A percentile compares a stretch with the other conserved stretches of the same genome.
Evolutionary conservation across 1,284 basidiomycete genomes (phyloP).

Genomic region (Sporisorium sorghi): DNA sequence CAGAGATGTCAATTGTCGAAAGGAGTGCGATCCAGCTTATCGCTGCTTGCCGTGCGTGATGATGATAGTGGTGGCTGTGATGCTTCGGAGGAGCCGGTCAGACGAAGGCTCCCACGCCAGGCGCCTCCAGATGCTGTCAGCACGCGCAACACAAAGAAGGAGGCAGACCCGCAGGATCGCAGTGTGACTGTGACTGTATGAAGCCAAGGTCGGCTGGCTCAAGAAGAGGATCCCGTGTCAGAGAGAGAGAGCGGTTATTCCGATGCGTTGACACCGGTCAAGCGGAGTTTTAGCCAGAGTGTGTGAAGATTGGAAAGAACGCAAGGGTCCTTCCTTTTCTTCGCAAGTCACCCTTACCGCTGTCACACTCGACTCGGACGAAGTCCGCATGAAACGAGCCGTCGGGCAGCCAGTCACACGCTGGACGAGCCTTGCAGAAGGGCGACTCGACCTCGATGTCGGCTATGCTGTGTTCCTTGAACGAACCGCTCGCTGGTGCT

Average conservation of each 20-base stretch:
- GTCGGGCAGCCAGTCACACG: background rate
- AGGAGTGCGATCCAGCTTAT: background rate
- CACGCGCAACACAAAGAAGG: background rate
- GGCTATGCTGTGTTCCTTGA: too few species aligned
- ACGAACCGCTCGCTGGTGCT: too few species aligned
- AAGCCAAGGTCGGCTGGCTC: too few species aligned
- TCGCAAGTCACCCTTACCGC: background rate
- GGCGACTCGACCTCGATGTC: too few species aligned
- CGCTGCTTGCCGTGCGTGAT: background rate
- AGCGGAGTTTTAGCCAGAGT: background rate
- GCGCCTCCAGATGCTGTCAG: background rate
- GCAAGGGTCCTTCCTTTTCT: background rate
- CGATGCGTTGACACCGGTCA: background rate
- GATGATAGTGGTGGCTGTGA: too few species aligned
- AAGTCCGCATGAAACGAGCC: background rate
- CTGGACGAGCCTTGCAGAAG: too few species aligned
- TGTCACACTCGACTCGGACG: too few species aligned
- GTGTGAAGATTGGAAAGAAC: background rate
- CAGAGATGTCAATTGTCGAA: background rate
- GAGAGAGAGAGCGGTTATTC: background rate
- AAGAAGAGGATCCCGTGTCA: slow-evolving; percentile 9
- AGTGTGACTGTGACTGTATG: slow-evolving; percentile 1
- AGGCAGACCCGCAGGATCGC: slow-evolving; percentile 1
- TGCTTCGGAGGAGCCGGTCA: background rate
- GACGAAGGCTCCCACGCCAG: background rate